Evolutionary conservation across 2,329 filamentous ascomycete genomes (phyloP).

Genomic region (Botrytis tulipae): DNA sequence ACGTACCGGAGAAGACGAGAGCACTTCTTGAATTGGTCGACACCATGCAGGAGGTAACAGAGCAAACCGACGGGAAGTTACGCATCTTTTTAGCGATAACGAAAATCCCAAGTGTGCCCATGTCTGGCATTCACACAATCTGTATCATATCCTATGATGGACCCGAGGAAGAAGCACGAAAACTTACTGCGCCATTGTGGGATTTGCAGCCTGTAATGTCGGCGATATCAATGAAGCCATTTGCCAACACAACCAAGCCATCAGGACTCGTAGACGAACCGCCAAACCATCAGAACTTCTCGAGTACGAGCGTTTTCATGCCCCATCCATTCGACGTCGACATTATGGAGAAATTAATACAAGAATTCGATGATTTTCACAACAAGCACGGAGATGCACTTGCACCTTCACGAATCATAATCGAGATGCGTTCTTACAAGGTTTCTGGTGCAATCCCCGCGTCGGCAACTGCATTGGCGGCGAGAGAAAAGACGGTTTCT

Average conservation of each 20-base stretch:
- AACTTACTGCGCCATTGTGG: background rate
- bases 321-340: background rate
- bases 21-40: background rate
- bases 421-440: background rate
- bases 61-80: background rate
- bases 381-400: background rate
- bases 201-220: background rate
- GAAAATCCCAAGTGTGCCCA: background rate
- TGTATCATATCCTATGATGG: background rate
- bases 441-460: background rate
- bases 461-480: background rate
- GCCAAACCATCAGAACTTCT: background rate
- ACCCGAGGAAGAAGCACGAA: background rate
- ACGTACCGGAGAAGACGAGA: background rate
- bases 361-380: background rate
- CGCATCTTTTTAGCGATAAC: background rate
- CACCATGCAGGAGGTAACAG: background rate
- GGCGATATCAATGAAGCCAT: background rate
- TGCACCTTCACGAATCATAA: background rate
- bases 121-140: background rate
- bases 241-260: background rate
- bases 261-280: background rate
- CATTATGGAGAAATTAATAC: background rate
- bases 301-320: background rate
- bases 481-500: background rate